Conservation (phyloP, 2,329 filamentous ascomycete genomes). For the Achaetomium macrosporum region DNA sequence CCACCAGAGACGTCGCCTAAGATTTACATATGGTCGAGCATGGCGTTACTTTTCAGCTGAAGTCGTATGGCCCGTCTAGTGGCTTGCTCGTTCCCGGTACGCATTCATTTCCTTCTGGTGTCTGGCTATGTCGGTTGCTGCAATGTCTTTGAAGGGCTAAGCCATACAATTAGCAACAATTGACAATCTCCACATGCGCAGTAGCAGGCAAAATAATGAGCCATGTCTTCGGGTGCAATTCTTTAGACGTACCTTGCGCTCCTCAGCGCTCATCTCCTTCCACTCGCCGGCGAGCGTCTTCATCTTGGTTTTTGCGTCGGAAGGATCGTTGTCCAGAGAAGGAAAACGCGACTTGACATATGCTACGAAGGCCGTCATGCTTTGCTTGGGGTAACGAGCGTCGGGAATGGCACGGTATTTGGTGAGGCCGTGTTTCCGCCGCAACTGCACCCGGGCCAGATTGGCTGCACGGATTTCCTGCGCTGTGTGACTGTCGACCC, state of each 20-base stretch:
- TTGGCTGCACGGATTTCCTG: constrained; percentile 42
- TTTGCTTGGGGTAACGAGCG: constrained; percentile 41
- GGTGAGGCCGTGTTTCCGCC: constrained; percentile 26
- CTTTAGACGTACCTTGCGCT: constrained; percentile 36
- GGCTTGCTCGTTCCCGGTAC: background rate
- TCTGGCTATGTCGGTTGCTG: background rate
- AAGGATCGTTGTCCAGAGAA: constrained; percentile 24
- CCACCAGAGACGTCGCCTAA: no score
- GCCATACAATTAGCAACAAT: background rate
- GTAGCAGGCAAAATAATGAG: background rate
- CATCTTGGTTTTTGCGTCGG: constrained; percentile 19
- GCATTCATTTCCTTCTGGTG: constrained; percentile 8
- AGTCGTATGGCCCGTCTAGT: background rate
- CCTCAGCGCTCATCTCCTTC: constrained; percentile 36
- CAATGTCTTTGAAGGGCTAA: constrained; percentile 15
- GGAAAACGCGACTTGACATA: constrained; percentile 37
- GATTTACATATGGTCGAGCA: background rate
- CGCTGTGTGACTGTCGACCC: constrained; percentile 41
- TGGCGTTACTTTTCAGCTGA: background rate
- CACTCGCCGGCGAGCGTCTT: constrained; percentile 34
- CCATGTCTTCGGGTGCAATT: background rate
- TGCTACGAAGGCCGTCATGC: constrained; percentile 29
- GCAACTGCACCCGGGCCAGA: constrained; percentile 39
- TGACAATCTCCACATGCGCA: background rate
- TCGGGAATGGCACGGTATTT: constrained; percentile 35